These are phyloP conservation scores for Pugionium cornutum DNA, from an alignment of 345 rosid genomes.

Conservation along the genomic window DNA sequence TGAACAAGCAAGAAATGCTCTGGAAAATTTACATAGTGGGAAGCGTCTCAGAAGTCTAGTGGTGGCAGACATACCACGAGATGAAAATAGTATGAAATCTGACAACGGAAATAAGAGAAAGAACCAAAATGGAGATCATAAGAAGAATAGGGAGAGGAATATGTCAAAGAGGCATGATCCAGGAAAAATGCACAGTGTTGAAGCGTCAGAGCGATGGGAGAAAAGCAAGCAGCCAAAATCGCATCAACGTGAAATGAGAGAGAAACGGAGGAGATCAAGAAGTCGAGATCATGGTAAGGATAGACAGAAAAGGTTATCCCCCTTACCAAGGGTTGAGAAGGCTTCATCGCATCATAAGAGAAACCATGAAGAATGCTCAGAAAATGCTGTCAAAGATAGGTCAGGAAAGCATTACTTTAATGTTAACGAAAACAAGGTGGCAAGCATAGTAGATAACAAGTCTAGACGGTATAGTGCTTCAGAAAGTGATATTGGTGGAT, in stretches of 20 bases:
- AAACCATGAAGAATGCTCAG: conserved; percentile 47
- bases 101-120: conserved; percentile 58
- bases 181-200: conserved; percentile 47
- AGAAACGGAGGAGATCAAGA: conserved; percentile 69
- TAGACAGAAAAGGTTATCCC: conserved; percentile 59
- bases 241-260: conserved; percentile 47
- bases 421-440: conserved; percentile 42
- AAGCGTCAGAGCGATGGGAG: conserved; percentile 52
- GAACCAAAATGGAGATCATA: conserved; percentile 49
- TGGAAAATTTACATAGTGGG: conserved; percentile 45
- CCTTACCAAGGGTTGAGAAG: conserved; percentile 54
- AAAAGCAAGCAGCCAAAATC: conserved; percentile 56
- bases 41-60: conserved; percentile 51
- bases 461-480: conserved; percentile 53
- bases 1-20: conserved; percentile 38
- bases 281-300: conserved; percentile 61
- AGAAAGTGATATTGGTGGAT: conserved; percentile 85
- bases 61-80: conserved; percentile 45
- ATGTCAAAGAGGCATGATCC: conserved; percentile 50
- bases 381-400: conserved; percentile 48
- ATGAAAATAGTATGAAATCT: conserved; percentile 43
- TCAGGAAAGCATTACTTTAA: conserved; percentile 53
- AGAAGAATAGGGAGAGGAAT: conserved; percentile 44
- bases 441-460: conserved; percentile 54
- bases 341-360: conserved; percentile 46